phyloP scores from a whole-genome alignment of 129 eudicot species.

The Flaveria ramosissima region DNA sequence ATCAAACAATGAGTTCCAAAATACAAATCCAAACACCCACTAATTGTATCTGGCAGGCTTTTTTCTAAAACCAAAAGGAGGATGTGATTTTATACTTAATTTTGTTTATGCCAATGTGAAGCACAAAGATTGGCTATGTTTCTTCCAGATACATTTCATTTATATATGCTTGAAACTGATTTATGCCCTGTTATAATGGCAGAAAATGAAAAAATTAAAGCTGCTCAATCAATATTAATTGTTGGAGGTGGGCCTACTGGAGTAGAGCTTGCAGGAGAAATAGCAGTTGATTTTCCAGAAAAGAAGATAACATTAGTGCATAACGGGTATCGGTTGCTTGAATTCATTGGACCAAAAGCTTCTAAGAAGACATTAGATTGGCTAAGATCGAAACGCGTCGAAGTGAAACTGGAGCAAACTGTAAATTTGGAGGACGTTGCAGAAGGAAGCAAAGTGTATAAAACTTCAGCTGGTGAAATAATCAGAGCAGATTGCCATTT shows the following conservation, averaged over 20 bases:
- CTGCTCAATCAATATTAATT: slow-evolving; percentile 66
- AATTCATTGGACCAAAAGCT: slow-evolving; percentile 81
- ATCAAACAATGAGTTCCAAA: background rate
- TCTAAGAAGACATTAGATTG: slow-evolving; percentile 68
- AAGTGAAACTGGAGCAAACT: slow-evolving; percentile 64
- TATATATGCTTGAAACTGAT: background rate
- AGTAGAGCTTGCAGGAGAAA: slow-evolving; percentile 87
- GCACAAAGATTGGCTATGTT: too few relatives aligned
- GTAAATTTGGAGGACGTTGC: slow-evolving; percentile 49
- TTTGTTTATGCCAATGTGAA: too few relatives aligned
- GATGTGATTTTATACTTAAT: too few relatives aligned
- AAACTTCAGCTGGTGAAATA: slow-evolving; percentile 63
- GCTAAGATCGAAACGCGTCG: slow-evolving; percentile 67
- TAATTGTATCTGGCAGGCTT: background rate
- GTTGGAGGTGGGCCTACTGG: slow-evolving; percentile 96
- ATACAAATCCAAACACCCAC: background rate
- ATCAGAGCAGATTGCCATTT: slow-evolving; percentile 73
- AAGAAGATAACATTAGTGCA: slow-evolving; percentile 72
- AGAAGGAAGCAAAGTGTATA: slow-evolving; percentile 51
- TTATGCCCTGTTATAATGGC: slow-evolving; percentile 27
- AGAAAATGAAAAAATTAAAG: slow-evolving; percentile 72
- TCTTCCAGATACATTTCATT: too few relatives aligned
- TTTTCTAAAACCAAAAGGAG: too few relatives aligned
- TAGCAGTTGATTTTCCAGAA: slow-evolving; percentile 69
- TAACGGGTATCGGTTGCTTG: slow-evolving; percentile 66